Evolutionary conservation across 352 stramenopile genomes (phyloP).

Genomic region (Pythium plurisporium): DNA sequence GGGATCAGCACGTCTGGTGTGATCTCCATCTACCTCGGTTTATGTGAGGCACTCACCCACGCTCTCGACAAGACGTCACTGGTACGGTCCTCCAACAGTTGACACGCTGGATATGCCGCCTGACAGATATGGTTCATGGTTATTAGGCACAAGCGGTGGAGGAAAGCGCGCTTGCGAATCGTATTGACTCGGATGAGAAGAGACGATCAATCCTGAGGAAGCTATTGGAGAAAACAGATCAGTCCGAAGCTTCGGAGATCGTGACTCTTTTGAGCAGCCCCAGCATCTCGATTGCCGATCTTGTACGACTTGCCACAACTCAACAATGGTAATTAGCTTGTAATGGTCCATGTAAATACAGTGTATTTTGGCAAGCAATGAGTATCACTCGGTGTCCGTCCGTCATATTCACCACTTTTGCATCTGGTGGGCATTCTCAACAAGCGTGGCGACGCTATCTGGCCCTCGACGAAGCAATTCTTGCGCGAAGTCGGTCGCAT

Average conservation of each 20-base stretch:
- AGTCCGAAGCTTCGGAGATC: slow-evolving; percentile 8
- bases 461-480: slow-evolving; percentile 67
- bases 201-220: slow-evolving; percentile 35
- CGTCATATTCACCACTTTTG: slow-evolving; percentile 51
- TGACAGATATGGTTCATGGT: neutral
- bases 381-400: neutral
- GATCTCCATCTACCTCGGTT: slow-evolving; percentile 54
- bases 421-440: slow-evolving; percentile 67
- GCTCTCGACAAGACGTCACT: slow-evolving; percentile 37
- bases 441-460: slow-evolving; percentile 50
- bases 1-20: slow-evolving; percentile 61
- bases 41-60: slow-evolving; percentile 41
- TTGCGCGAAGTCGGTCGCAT: slow-evolving; percentile 62
- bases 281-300: slow-evolving; percentile 14
- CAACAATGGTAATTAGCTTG: slow-evolving; percentile 5
- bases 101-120: neutral
- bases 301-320: slow-evolving; percentile 22
- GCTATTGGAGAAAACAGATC: slow-evolving; percentile 19
- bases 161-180: slow-evolving; percentile 27
- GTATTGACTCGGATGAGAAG: slow-evolving; percentile 42
- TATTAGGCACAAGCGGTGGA: slow-evolving; percentile 35
- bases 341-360: slow-evolving; percentile 6
- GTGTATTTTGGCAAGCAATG: neutral
- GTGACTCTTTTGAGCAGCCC: slow-evolving; percentile 1
- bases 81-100: slow-evolving; percentile 34